Evolutionary conservation across 2,329 filamentous ascomycete genomes (phyloP), one percentile per base, ranked within the genome.

Genomic region (Colletotrichum neosansevieriae): DNA sequence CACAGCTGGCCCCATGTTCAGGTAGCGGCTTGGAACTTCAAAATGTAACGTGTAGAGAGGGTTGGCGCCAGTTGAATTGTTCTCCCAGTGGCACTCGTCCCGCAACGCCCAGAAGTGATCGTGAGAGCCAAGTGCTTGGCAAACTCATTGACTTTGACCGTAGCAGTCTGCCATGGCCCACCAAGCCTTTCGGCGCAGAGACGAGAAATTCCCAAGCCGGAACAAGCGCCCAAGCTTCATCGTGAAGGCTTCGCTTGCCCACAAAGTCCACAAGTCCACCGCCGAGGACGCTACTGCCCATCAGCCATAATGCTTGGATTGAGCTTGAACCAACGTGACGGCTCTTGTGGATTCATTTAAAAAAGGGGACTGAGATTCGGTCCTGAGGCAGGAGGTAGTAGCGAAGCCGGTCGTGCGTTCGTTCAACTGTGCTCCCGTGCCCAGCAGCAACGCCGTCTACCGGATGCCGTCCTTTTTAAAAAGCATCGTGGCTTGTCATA

Each of bases 41-140:
- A 4, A 56, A 69, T 69, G 66, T 60, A 69, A 69, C 66, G 56
- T 69, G 66, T 24, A 44, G 42, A 42, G 40, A 45, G 34, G 19
- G 21, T 60, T 69, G 32, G 34, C 12, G 66, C 19, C 61, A 60
- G 45, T 47, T 69, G 53, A 69, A 54, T 69, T 54, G 66, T 69
- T 66, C 61, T 42, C 60, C 62, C 56, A 66, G 66, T 66, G 19
- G 45, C 65, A 69, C 66, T 29, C 40, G 58, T 70, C 64, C 68
- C 64, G 54, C 59, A 67, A 64, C 50, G 59, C 64, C 65, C 49
- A 59, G 64, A 59, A 36, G 34, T 58, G 54, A 68, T 64, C 54
- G 68, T 40, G 64, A 58, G 68, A 59, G 64, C 64, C 58, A 68
- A 63, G 64, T 58, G 29, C 67, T 70, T 67, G 58, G 63, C 63